Conservation (phyloP, 2,329 filamentous ascomycete species). For the Neofusicoccum kwambonambiense region DNA sequence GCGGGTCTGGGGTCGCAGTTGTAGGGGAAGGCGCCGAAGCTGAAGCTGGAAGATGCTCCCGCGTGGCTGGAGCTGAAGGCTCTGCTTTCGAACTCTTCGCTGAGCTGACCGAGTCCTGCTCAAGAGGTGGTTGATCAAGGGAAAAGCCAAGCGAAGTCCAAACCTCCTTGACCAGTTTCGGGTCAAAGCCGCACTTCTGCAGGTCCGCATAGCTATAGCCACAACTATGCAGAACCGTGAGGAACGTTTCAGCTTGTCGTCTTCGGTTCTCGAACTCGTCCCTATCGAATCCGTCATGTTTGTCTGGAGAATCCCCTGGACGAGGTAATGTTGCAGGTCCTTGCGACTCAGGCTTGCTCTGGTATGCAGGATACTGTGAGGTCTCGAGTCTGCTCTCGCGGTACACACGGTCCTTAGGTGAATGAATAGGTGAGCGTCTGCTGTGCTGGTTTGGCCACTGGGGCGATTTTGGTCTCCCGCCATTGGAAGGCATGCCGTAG, state of each 20-base stretch:
- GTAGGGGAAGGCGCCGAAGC: not conserved
- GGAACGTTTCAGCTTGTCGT: conserved; percentile 34
- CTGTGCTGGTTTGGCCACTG: not conserved
- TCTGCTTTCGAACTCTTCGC: not conserved
- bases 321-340: not conserved
- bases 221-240: conserved; percentile 59
- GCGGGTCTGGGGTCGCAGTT: not conserved
- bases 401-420: not conserved
- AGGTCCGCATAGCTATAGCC: conserved; percentile 64
- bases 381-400: not conserved
- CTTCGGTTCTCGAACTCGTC: not conserved
- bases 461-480: not conserved
- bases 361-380: not conserved
- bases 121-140: not conserved
- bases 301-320: not conserved
- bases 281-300: not conserved
- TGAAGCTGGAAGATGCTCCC: conserved; percentile 30
- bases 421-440: not conserved
- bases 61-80: conserved; percentile 10
- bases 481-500: not conserved
- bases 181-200: conserved; percentile 69
- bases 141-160: conserved; percentile 11
- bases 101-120: not conserved
- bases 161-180: conserved; percentile 30
- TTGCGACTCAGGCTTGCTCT: not conserved